Evolutionary conservation across 2,329 filamentous ascomycete species (phyloP).

Genomic region (Elsinoe necatrix): DNA sequence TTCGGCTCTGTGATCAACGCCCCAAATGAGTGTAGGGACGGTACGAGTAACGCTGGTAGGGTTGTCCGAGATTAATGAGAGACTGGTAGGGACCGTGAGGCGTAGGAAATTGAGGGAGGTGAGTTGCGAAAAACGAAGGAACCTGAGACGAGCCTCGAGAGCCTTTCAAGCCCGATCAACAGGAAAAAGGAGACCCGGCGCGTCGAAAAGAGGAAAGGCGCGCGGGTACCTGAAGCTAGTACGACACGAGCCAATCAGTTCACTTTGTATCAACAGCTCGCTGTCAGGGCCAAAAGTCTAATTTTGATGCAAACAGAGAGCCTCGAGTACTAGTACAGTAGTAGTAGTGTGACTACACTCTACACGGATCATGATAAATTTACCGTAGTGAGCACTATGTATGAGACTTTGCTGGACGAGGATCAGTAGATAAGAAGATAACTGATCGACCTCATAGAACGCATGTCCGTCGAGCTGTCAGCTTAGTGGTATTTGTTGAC

Average conservation of each 20-base stretch:
- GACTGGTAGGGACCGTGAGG: neutral
- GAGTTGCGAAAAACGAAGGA: neutral
- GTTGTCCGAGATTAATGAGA: conserved; percentile 4
- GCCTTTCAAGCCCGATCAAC: neutral
- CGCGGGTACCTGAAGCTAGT: conserved; percentile 5
- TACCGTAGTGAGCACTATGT: no score
- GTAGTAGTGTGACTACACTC: no score
- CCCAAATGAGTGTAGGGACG: conserved; percentile 7
- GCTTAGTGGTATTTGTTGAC: no score
- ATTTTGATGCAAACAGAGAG: neutral
- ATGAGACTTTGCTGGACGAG: no score
- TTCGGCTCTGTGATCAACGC: conserved; percentile 11
- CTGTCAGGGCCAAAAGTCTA: conserved; percentile 9
- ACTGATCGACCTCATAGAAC: no score
- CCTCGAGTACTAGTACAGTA: no score
- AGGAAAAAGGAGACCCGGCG: conserved; percentile 3
- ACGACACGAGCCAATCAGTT: neutral
- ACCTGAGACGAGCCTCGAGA: conserved; percentile 2
- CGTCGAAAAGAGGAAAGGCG: conserved; percentile 3
- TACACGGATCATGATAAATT: no score
- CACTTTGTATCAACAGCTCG: neutral
- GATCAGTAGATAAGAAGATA: no score
- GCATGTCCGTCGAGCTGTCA: no score
- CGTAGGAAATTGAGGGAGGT: conserved; percentile 13
- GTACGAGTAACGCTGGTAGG: conserved; percentile 9